A percentile compares a stretch with the other conserved stretches of the same genome.
These are phyloP conservation scores for Clonostachys solani DNA, from an alignment of 2,329 filamentous ascomycete species.

Conservation along the genomic window DNA sequence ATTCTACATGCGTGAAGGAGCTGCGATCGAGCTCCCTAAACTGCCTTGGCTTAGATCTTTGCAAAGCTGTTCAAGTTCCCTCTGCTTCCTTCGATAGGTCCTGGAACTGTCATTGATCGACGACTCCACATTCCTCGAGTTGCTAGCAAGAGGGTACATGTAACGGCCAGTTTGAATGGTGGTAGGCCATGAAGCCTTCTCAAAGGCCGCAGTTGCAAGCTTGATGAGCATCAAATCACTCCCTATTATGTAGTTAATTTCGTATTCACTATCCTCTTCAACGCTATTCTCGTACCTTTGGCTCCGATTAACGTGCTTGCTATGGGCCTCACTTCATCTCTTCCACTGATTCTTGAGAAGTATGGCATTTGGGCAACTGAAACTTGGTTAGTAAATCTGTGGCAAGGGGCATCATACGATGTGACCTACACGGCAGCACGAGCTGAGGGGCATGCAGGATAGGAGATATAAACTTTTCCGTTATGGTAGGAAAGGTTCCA, in stretches of 20 bases:
- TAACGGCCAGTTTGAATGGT: neutral
- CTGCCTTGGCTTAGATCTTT: no score
- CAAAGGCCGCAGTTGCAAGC: conserved; percentile 18
- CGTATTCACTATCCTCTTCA: no score
- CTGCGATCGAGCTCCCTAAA: no score
- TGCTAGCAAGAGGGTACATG: neutral
- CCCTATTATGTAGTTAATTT: no score
- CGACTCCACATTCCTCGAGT: neutral
- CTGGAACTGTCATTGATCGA: neutral
- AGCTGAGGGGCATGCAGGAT: conserved; percentile 22
- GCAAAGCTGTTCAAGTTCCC: neutral
- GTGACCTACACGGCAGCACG: conserved; percentile 23
- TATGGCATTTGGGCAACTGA: conserved; percentile 22
- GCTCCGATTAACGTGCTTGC: conserved; percentile 20
- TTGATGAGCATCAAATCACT: conserved; percentile 17
- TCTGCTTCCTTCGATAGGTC: neutral
- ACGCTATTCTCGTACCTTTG: conserved; percentile 3
- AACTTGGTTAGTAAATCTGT: neutral
- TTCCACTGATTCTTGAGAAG: conserved; percentile 16
- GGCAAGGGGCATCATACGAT: neutral
- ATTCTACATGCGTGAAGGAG: no score
- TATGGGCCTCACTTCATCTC: conserved; percentile 19
- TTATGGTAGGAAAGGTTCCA: conserved; percentile 10
- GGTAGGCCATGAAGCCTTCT: conserved; percentile 9
- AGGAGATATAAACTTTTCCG: conserved; percentile 16